Evolutionary conservation across 257 asterid species (phyloP).

Genomic region (Solanum dulcamara): DNA sequence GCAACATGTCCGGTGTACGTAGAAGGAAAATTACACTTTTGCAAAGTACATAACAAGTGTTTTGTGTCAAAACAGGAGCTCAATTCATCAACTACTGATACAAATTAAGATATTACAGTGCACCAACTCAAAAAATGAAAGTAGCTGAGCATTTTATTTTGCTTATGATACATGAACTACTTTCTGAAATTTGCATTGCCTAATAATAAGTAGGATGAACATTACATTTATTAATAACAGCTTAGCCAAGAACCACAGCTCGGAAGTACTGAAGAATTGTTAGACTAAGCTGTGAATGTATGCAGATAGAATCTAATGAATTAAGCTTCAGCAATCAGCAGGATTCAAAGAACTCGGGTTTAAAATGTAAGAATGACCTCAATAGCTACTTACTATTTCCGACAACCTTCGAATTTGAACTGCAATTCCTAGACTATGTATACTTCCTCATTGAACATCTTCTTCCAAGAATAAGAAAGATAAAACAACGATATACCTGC

Average conservation of each 20-base stretch:
- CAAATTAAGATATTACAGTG: not conserved
- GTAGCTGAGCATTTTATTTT: not conserved
- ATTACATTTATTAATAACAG: not conserved
- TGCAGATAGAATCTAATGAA: not conserved
- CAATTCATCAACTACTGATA: not conserved
- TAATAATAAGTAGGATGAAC: not conserved
- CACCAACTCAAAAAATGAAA: not conserved
- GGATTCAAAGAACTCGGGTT: not conserved
- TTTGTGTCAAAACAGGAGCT: not conserved
- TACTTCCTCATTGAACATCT: not conserved
- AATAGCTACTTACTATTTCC: not conserved
- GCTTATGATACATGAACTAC: not conserved
- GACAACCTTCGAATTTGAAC: not conserved
- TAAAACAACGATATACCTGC: not conserved
- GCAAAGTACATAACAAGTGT: not conserved
- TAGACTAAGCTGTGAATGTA: not conserved
- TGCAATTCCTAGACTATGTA: not conserved
- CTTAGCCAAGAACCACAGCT: not conserved
- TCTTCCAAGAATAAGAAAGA: not conserved
- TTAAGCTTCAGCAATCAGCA: not conserved
- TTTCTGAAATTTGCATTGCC: not conserved
- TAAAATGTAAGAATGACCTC: not conserved
- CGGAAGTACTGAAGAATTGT: not conserved
- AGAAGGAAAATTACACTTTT: not conserved
- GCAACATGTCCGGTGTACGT: too few relatives aligned